These are phyloP conservation scores for Domatiomyces globalis DNA, from an alignment of 2,329 filamentous ascomycete genomes.

Conservation along the genomic window DNA sequence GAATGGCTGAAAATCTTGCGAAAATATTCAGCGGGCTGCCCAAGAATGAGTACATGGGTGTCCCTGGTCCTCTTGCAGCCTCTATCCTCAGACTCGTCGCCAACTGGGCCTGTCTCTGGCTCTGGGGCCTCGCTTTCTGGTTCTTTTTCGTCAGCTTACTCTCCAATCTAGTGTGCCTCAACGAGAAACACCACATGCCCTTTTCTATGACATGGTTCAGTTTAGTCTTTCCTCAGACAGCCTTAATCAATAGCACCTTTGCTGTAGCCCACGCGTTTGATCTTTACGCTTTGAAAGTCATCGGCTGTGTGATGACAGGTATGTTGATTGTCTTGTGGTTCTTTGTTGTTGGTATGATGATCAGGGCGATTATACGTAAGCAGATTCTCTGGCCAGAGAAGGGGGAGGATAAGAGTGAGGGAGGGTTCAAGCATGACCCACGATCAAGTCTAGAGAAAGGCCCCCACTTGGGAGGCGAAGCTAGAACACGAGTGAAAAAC, in stretches of 20 bases:
- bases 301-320: slow-evolving; percentile 55
- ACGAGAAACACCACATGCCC: slow-evolving; percentile 37
- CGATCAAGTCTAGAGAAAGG: not conserved
- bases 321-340: slow-evolving; percentile 54
- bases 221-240: slow-evolving; percentile 70
- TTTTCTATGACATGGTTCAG: slow-evolving; percentile 81
- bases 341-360: slow-evolving; percentile 55
- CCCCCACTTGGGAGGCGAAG: not conserved
- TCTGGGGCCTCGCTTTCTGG: slow-evolving; percentile 72
- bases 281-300: slow-evolving; percentile 46
- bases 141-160: slow-evolving; percentile 72
- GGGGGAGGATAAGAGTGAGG: slow-evolving; percentile 47
- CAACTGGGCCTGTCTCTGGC: slow-evolving; percentile 58
- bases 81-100: slow-evolving; percentile 41
- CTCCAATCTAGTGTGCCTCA: slow-evolving; percentile 23
- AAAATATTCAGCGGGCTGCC: slow-evolving; percentile 32
- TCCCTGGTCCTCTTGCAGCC: slow-evolving; percentile 37
- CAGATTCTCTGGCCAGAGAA: slow-evolving; percentile 67
- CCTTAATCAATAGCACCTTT: slow-evolving; percentile 57
- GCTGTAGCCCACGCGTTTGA: slow-evolving; percentile 51
- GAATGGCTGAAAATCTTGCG: slow-evolving; percentile 40
- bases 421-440: slow-evolving; percentile 33
- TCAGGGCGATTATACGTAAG: slow-evolving; percentile 49
- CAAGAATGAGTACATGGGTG: slow-evolving; percentile 37
- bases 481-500: not conserved